These are phyloP conservation scores for Ceratobasidium sp. DNA, from an alignment of 1,284 basidiomycete species.

Conservation along the genomic window DNA sequence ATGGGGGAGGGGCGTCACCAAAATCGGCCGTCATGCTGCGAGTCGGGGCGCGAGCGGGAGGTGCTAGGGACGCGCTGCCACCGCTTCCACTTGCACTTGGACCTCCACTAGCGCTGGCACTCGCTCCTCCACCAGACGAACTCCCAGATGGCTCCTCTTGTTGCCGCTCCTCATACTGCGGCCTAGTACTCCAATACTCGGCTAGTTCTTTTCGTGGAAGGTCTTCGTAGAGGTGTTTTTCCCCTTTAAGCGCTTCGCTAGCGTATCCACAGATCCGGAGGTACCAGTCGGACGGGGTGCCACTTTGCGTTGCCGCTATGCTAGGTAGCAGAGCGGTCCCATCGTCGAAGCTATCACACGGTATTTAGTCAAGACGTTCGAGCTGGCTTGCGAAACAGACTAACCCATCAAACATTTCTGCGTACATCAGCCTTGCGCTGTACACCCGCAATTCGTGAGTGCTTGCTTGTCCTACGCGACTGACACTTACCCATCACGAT, in stretches of 20 bases:
- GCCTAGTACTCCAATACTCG: constrained; percentile 77
- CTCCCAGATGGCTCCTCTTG: constrained; percentile 53
- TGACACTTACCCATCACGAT: constrained; percentile 61
- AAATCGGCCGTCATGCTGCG: constrained; percentile 58
- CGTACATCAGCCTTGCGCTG: constrained; percentile 72
- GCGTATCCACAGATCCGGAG: constrained; percentile 82
- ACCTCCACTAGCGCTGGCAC: constrained; percentile 52
- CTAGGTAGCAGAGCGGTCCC: constrained; percentile 81
- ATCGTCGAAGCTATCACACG: constrained; percentile 73
- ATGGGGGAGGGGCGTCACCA: constrained; percentile 77
- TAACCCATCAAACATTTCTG: constrained; percentile 88
- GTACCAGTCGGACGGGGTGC: constrained; percentile 79
- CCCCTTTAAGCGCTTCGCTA: constrained; percentile 73
- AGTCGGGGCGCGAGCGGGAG: constrained; percentile 28
- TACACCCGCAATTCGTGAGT: background rate
- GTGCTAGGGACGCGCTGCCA: constrained; percentile 1
- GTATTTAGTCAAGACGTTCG: constrained; percentile 19
- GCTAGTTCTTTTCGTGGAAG: constrained; percentile 74
- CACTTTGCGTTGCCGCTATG: constrained; percentile 77
- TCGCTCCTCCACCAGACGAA: constrained; percentile 7
- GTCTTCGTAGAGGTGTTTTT: constrained; percentile 70
- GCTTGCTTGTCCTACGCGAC: background rate
- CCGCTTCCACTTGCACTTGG: constrained; percentile 47
- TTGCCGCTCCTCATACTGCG: constrained; percentile 66
- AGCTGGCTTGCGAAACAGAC: constrained; percentile 54